Base-by-base conservation (phyloP, 2,329 filamentous ascomycete species). In the Mollisia scopiformis region DNA sequence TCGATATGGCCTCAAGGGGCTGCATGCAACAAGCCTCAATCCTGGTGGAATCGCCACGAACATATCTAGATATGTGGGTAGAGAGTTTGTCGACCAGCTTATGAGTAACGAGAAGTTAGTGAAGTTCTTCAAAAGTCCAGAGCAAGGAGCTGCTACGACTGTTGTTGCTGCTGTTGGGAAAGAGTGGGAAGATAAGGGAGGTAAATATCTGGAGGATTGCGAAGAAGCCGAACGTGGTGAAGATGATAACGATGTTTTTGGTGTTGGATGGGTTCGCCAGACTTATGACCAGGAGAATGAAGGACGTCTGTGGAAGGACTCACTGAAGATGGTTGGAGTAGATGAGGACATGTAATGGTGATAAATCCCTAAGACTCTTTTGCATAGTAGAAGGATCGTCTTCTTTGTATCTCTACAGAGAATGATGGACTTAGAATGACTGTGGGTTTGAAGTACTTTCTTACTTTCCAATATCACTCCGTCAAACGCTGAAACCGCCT, bases 81-180 rank as follows among this genome's bases (percentile, higher is more conserved):
- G 81, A 8, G 75, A 73, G 3, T 74, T 82, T 0, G 16, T 50
- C 10, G 47, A 50, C 10, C 8, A 21, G 2, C 80, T 79, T 2
- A 75, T 68, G 2, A 74, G 28, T 54, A 56, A 39, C 37, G 71
- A 55, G 21, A 37, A 62, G 37, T 16, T 31, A 2, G 39, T 79
- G 67, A 49, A 58, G 53, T 23, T 61, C 66, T 57, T 62, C 49
- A 77, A 77, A 67, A 70, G 49, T 63, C 41, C 72, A 0, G 74
- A 71, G 54, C 78, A 80, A 63, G 78, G 78, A 7, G 78, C 78
- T 60, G 76, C 78, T 2, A 80, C 78, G 23, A 74, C 70, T 7
- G 72, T 79, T 2, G 76, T 71, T 64, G 77, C 77, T 2, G 77
- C 77, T 1, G 27, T 79, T 43, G 63, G 77, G 74, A 2, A 78